Percentiles rank a stretch among this genome's conserved stretches.
phyloP scores from a whole-genome alignment of 1,284 basidiomycete genomes.

The Puccinia sorghi region DNA sequence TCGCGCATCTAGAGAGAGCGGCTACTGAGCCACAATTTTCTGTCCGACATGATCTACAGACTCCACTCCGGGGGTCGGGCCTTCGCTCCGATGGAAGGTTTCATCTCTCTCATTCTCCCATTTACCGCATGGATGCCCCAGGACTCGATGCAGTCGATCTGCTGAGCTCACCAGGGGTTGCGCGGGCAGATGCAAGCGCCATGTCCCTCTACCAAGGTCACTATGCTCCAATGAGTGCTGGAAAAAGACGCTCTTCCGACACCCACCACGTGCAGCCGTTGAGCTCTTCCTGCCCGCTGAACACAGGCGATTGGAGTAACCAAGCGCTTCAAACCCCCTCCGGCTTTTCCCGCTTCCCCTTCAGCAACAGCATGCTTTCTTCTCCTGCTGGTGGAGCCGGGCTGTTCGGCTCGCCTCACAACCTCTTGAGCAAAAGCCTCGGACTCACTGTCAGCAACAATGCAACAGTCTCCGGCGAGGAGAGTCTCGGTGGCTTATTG shows the following conservation, averaged over 20 bases:
- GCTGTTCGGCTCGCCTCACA: conserved; percentile 37
- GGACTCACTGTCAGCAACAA: conserved; percentile 13
- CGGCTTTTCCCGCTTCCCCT: conserved; percentile 20
- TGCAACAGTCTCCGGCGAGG: not conserved
- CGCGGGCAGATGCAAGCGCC: not conserved
- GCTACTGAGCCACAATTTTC: conserved; percentile 34
- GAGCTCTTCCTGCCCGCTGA: not conserved
- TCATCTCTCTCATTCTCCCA: conserved; percentile 28
- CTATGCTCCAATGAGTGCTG: conserved; percentile 35
- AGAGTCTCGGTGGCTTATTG: conserved; percentile 30
- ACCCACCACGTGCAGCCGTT: not conserved
- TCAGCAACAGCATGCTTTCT: conserved; percentile 8
- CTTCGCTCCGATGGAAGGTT: conserved; percentile 15
- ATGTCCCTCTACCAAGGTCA: conserved; percentile 20
- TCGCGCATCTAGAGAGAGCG: conserved; percentile 7
- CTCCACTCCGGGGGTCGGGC: conserved; percentile 16
- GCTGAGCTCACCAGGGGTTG: conserved; percentile 27
- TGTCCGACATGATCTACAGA: not conserved
- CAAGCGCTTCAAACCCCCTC: conserved; percentile 36
- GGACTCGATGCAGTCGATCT: conserved; percentile 32
- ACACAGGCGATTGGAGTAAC: conserved; percentile 12
- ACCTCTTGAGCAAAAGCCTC: conserved; percentile 32
- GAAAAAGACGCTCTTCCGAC: conserved; percentile 14
- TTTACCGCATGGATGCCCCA: conserved; percentile 19
- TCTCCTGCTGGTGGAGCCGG: conserved; percentile 14